Percentiles rank a stretch among this genome's conserved stretches.
These are phyloP conservation scores for Exophiala phaeomuriformis DNA, from an alignment of 2,329 filamentous ascomycete species.

Conservation along the genomic window DNA sequence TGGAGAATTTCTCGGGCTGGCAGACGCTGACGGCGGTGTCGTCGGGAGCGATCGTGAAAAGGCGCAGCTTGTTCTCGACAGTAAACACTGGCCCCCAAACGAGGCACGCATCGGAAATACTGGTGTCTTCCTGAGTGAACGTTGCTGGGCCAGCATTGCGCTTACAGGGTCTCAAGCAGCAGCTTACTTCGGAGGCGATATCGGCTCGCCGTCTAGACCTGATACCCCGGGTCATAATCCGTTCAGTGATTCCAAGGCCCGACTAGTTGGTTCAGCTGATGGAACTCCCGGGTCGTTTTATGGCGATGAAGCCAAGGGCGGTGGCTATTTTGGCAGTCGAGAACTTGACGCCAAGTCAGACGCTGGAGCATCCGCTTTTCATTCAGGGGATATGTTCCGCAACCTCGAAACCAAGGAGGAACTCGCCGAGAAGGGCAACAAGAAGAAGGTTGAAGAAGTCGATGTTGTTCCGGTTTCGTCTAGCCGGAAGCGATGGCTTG, in stretches of 20 bases:
- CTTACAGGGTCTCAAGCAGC: constrained; percentile 48
- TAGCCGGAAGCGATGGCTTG: constrained; percentile 84
- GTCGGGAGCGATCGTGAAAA: constrained; percentile 91
- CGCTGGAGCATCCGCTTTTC: constrained; percentile 82
- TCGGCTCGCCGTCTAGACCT: constrained; percentile 54
- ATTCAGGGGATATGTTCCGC: constrained; percentile 94
- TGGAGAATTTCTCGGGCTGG: constrained; percentile 83
- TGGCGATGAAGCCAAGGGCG: constrained; percentile 65
- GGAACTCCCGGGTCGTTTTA: constrained; percentile 55
- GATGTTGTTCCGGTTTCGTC: constrained; percentile 72
- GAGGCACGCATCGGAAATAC: constrained; percentile 87
- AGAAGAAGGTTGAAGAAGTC: constrained; percentile 82
- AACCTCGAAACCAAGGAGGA: constrained; percentile 90
- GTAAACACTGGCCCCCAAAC: constrained; percentile 84
- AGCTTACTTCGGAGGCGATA: constrained; percentile 52
- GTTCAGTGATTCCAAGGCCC: constrained; percentile 47
- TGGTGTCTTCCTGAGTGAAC: constrained; percentile 89
- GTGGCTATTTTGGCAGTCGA: constrained; percentile 71
- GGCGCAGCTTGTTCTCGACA: constrained; percentile 81
- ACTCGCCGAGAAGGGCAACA: constrained; percentile 90
- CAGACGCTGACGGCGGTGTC: constrained; percentile 74
- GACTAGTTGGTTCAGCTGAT: constrained; percentile 45
- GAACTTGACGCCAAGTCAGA: constrained; percentile 84
- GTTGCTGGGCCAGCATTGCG: constrained; percentile 88
- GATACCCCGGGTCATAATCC: constrained; percentile 47